Percentiles rank a stretch among this genome's conserved stretches.
Conservation (phyloP, 2,329 filamentous ascomycete genomes). For the Hysterium pulicare region DNA sequence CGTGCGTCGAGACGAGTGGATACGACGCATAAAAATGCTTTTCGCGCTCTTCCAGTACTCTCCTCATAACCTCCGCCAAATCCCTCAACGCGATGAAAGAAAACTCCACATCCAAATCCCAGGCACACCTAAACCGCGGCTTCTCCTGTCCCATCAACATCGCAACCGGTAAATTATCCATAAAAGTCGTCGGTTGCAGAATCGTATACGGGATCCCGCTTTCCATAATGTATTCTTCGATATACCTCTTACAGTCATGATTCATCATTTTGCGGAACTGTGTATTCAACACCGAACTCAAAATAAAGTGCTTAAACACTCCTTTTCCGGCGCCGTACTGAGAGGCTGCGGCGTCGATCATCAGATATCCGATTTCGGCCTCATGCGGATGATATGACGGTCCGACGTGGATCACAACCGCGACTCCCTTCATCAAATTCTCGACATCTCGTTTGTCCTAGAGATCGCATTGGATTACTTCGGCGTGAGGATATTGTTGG, state of each 20-base stretch:
- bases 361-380: constrained; percentile 30
- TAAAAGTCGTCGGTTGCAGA: constrained; percentile 34
- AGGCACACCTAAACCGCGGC: constrained; percentile 17
- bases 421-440: constrained; percentile 27
- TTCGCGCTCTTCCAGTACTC: constrained; percentile 20
- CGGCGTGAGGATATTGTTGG: constrained; percentile 27
- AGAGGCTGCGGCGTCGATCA: constrained; percentile 34
- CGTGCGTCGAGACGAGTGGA: constrained; percentile 18
- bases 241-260: constrained; percentile 34
- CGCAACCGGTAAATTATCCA: constrained; percentile 27
- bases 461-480: constrained; percentile 32
- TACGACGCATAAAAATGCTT: constrained; percentile 27
- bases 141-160: constrained; percentile 16
- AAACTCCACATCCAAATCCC: constrained; percentile 18
- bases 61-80: constrained; percentile 20
- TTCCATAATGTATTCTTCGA: constrained; percentile 38
- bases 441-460: constrained; percentile 14
- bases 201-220: constrained; percentile 33
- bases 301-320: constrained; percentile 35
- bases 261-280: constrained; percentile 35
- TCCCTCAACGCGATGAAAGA: constrained; percentile 24
- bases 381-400: constrained; percentile 36
- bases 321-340: constrained; percentile 14
- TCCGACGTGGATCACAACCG: constrained; percentile 30
- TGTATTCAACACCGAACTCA: constrained; percentile 31